phyloP scores from a whole-genome alignment of 306 rosid genomes.

The Casuarina glauca region DNA sequence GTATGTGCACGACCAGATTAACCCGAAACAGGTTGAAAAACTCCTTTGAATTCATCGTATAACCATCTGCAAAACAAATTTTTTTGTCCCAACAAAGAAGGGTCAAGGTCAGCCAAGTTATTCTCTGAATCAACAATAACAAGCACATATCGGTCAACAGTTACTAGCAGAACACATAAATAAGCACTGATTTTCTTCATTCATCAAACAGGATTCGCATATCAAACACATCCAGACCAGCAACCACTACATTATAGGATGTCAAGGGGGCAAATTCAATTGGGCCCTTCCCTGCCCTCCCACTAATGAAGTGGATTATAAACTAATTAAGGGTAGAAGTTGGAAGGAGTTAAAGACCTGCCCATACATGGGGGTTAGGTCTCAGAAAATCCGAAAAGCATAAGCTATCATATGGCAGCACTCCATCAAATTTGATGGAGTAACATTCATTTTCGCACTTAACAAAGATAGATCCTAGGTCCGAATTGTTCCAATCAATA shows the following conservation, averaged over 20 bases:
- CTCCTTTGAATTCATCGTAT: constrained; percentile 66
- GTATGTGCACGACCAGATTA: constrained; percentile 35
- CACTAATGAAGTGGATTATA: background rate
- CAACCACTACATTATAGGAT: background rate
- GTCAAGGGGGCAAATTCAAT: background rate
- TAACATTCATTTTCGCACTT: background rate
- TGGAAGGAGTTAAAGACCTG: background rate
- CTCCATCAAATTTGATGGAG: background rate
- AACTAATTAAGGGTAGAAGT: background rate
- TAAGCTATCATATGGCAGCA: background rate
- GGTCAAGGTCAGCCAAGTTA: too few relatives aligned
- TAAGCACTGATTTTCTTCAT: constrained; percentile 3
- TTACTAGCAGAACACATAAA: background rate
- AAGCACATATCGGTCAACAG: background rate
- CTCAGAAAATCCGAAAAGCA: background rate
- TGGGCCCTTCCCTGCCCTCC: background rate
- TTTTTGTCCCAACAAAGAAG: constrained; percentile 10
- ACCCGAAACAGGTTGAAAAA: constrained; percentile 61
- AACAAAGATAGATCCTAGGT: too few relatives aligned
- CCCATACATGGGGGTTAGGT: background rate
- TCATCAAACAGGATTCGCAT: background rate
- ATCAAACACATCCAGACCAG: background rate
- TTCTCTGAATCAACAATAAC: background rate
- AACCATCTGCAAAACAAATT: constrained; percentile 61
- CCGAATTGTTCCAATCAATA: background rate